Conservation (phyloP, 2,329 filamentous ascomycete species). For the Cladosporium phlei region DNA sequence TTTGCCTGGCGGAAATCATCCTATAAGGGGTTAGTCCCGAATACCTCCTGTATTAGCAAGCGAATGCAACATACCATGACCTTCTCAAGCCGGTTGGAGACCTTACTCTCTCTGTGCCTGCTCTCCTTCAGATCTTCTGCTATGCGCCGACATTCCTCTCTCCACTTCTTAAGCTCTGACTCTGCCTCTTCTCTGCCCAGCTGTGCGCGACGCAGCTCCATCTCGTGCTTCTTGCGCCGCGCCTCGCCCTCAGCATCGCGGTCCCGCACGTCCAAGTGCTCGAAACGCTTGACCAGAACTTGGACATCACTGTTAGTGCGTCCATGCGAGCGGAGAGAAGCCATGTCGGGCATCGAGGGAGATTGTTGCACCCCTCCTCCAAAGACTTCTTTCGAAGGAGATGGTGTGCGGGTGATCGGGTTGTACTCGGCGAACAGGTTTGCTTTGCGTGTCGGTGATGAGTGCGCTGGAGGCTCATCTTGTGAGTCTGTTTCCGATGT, state of each 20-base stretch:
- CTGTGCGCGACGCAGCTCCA: constrained; percentile 41
- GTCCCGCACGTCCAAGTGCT: constrained; percentile 57
- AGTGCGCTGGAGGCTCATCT: constrained; percentile 25
- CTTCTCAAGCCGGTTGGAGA: constrained; percentile 62
- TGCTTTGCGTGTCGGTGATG: constrained; percentile 32
- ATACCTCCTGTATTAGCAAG: background rate
- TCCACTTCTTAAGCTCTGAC: constrained; percentile 58
- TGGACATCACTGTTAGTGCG: constrained; percentile 58
- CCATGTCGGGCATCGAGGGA: constrained; percentile 31
- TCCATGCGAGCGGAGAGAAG: constrained; percentile 31
- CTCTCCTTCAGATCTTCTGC: constrained; percentile 60
- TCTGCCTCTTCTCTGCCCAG: constrained; percentile 61
- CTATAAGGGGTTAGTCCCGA: constrained; percentile 36
- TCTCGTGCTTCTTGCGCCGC: constrained; percentile 40
- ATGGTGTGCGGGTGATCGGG: constrained; percentile 15
- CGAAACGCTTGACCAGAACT: constrained; percentile 64
- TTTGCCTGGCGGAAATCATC: constrained; percentile 67
- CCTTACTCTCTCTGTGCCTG: constrained; percentile 60
- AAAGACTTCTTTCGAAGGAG: constrained; percentile 16
- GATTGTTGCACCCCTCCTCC: constrained; percentile 24
- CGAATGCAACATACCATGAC: constrained; percentile 56
- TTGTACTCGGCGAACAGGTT: constrained; percentile 31
- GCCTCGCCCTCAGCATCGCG: constrained; percentile 37
- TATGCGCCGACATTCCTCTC: constrained; percentile 56
- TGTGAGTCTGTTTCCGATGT: constrained; percentile 29